Evolutionary conservation across 192 early-diverging fungal genomes (phyloP).

Genomic region (Coemansia sp.): DNA sequence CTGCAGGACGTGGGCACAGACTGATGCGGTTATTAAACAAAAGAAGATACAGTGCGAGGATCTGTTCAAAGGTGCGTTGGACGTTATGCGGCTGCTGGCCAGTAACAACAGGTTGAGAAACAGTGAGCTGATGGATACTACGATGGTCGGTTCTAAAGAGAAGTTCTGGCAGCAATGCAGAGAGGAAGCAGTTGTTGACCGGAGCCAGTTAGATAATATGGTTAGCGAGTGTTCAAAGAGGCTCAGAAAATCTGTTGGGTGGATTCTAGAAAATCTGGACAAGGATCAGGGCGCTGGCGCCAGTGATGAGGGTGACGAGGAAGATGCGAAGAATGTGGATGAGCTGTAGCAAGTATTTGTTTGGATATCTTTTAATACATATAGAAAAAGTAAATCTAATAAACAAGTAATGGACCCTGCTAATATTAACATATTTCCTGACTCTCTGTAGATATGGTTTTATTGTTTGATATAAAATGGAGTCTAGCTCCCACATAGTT

Average conservation of each 20-base stretch:
- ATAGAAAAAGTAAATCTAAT: neutral
- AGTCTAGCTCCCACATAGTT: too few species aligned
- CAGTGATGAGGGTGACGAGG: neutral
- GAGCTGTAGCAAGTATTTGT: neutral
- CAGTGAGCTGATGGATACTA: neutral
- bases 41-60: constrained; percentile 16
- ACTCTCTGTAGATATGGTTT: too few species aligned
- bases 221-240: neutral
- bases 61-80: neutral
- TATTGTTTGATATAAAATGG: too few species aligned
- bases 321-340: neutral
- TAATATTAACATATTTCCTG: too few species aligned
- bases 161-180: neutral
- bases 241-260: neutral
- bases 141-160: neutral
- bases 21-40: constrained; percentile 16
- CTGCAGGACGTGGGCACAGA: constrained; percentile 31
- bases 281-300: neutral
- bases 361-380: neutral
- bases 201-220: neutral
- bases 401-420: too few species aligned
- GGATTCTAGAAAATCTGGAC: neutral
- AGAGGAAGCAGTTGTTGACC: neutral
- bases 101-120: neutral
- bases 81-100: neutral